Base-by-base conservation (phyloP, 2,329 filamentous ascomycete genomes). In the Trichoderma atrobrunneum region DNA sequence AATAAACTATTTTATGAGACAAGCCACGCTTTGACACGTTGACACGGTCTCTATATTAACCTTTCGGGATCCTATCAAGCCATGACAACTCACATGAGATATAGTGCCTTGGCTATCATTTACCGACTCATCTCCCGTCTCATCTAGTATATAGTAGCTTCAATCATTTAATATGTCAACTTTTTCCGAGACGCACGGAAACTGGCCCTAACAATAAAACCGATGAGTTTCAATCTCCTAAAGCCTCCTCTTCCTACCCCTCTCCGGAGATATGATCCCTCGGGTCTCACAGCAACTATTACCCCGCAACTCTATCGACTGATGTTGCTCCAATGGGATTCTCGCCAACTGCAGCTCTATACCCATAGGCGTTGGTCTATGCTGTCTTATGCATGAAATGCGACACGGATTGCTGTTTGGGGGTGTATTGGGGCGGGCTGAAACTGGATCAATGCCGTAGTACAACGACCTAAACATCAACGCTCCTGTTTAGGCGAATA, bases 301-400 rank as follows among this genome's bases (percentile, higher is more conserved):
- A 68, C 65, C 65, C 65, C 65, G 65, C 65, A 68, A 43, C 26
- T 30, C 28, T 43, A 43, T 43, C 26, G 34, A 66, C 48, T 39
- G 21, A 57, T 28, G 2, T 43, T 43, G 54, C 24, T n/a, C 65
- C 24, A 68, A 43, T 48, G 18, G 24, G 51, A 32, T 21, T 21
- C 16, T n/a, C 1, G 21, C 6, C 11, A 64, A 64, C 8, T 30
- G 16, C 26, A 28, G 26, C 62, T 14, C 10, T 14, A 18, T 24
- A 43, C n/a, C 34, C 5, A 16, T 21, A 36, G 30, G 11, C 5
- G 24, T 21, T 8, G 16, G 28, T 51, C 39, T 30, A 36, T 36
- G 64, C 5, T 24, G 11, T 24, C 16, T 10, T 21, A 7, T 12
- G 30, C 64, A 39, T 28, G 36, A 28, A 28, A 28, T 3, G 34